These are phyloP conservation scores for Schizophyllum amplum DNA, from an alignment of 1,284 basidiomycete species.

Conservation along the genomic window DNA sequence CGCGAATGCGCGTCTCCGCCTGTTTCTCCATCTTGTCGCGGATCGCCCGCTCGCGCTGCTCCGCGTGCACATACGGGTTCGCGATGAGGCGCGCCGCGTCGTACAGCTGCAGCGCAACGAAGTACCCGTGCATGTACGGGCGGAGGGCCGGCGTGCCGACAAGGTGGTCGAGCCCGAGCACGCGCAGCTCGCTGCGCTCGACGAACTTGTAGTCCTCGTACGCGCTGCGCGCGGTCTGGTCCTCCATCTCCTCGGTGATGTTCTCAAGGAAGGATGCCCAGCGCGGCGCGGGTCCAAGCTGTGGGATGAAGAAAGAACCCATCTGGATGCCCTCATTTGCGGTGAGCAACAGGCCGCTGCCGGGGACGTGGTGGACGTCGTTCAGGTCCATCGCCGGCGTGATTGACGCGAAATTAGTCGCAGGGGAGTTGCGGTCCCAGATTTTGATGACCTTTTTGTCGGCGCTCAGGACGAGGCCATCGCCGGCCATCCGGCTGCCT, in stretches of 20 bases:
- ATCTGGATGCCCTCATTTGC: constrained; percentile 93
- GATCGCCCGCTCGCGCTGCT: constrained; percentile 85
- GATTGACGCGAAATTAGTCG: constrained; percentile 86
- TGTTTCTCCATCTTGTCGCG: constrained; percentile 89
- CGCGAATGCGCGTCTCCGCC: constrained; percentile 86
- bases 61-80: constrained; percentile 93
- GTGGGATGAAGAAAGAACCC: constrained; percentile 89
- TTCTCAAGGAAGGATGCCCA: constrained; percentile 99
- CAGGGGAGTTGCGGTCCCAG: constrained; percentile 75
- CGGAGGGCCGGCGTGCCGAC: constrained; percentile 92
- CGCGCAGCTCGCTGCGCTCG: constrained; percentile 81
- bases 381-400: constrained; percentile 87
- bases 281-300: constrained; percentile 90
- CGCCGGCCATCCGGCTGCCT: constrained; percentile 73
- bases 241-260: constrained; percentile 96
- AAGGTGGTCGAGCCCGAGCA: constrained; percentile 89
- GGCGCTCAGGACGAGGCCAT: constrained; percentile 81
- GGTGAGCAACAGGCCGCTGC: constrained; percentile 78
- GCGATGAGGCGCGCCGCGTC: constrained; percentile 92
- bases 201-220: constrained; percentile 99
- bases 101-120: constrained; percentile 92
- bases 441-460: constrained; percentile 96
- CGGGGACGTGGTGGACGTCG: constrained; percentile 82
- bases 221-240: constrained; percentile 65
- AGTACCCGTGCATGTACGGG: constrained; percentile 99